phyloP scores from a whole-genome alignment of 2,329 filamentous ascomycete genomes.

The Alternaria dauci region DNA sequence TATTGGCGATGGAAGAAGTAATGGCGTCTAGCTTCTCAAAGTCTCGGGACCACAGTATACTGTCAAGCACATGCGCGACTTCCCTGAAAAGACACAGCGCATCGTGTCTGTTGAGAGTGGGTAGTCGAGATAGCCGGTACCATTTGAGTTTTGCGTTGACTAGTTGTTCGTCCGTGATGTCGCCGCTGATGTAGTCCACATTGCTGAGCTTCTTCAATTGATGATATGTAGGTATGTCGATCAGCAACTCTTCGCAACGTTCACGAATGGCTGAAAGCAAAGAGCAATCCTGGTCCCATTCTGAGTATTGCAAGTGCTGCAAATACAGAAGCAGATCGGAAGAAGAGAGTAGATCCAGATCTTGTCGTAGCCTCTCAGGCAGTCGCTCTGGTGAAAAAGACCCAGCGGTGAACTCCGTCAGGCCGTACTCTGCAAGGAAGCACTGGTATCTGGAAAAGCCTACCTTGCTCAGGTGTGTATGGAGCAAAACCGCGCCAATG shows the following conservation, averaged over 20 bases:
- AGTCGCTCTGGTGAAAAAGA: constrained; percentile 22
- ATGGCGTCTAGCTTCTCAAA: constrained; percentile 42
- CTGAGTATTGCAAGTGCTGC: constrained; percentile 45
- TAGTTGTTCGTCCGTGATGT: constrained; percentile 40
- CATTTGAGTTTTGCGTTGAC: constrained; percentile 45
- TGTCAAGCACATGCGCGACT: constrained; percentile 35
- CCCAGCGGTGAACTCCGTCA: constrained; percentile 26
- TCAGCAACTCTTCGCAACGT: constrained; percentile 44
- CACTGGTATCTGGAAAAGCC: constrained; percentile 48
- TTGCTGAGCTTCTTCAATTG: constrained; percentile 49
- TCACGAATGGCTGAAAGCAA: constrained; percentile 38
- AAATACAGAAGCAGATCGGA: constrained; percentile 46
- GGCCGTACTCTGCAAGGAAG: constrained; percentile 42
- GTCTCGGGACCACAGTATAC: constrained; percentile 43
- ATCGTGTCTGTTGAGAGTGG: constrained; percentile 31
- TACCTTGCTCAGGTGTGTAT: constrained; percentile 48
- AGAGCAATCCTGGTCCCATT: constrained; percentile 44
- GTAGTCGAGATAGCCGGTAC: constrained; percentile 44
- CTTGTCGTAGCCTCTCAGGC: constrained; percentile 41
- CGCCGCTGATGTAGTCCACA: constrained; percentile 45
- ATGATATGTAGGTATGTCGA: constrained; percentile 48
- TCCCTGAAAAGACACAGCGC: constrained; percentile 46
- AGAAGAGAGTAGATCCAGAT: constrained; percentile 45
- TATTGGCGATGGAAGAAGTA: constrained; percentile 37
- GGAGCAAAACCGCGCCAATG: constrained; percentile 38